Percentiles rank a stretch among this genome's conserved stretches.
phyloP scores from a whole-genome alignment of 768 basidiomycete species.

The Lepiota brunneoincarnata region DNA sequence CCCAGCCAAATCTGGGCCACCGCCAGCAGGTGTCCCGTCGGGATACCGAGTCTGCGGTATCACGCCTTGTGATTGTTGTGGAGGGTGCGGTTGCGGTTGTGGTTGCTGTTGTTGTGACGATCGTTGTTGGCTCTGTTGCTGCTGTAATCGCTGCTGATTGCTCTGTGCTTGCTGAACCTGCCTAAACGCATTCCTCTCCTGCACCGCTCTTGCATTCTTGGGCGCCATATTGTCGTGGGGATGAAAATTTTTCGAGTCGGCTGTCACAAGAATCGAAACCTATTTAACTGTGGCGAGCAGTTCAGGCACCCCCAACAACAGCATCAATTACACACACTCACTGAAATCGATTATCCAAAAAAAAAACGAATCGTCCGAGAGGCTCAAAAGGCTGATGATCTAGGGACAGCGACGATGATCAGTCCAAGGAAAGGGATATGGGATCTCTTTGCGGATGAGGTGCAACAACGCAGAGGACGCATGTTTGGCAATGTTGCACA shows the following conservation, averaged over 20 bases:
- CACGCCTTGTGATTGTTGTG: not conserved
- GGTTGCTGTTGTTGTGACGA: not conserved
- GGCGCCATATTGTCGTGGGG: not conserved
- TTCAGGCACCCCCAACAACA: not conserved
- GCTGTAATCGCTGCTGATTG: not conserved
- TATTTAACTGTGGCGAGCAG: too few relatives aligned
- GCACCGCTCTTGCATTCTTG: not conserved
- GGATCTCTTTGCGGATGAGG: too few relatives aligned
- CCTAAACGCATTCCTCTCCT: conserved; percentile 4
- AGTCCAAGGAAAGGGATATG: too few relatives aligned
- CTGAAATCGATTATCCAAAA: not conserved
- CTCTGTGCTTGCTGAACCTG: conserved; percentile 8
- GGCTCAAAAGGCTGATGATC: too few relatives aligned
- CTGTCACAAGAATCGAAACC: not conserved
- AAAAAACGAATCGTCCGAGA: too few relatives aligned
- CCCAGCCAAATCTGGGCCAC: not conserved
- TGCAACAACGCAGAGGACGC: not conserved
- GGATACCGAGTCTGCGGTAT: not conserved
- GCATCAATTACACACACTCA: not conserved
- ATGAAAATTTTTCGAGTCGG: not conserved
- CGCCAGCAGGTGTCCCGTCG: not conserved
- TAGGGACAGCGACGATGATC: too few relatives aligned
- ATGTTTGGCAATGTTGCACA: conserved; percentile 4
- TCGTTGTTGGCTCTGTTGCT: not conserved
- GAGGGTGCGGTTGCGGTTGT: not conserved